Conservation (phyloP, 2,329 filamentous ascomycete genomes). For the Salinomyces thailandicus region DNA sequence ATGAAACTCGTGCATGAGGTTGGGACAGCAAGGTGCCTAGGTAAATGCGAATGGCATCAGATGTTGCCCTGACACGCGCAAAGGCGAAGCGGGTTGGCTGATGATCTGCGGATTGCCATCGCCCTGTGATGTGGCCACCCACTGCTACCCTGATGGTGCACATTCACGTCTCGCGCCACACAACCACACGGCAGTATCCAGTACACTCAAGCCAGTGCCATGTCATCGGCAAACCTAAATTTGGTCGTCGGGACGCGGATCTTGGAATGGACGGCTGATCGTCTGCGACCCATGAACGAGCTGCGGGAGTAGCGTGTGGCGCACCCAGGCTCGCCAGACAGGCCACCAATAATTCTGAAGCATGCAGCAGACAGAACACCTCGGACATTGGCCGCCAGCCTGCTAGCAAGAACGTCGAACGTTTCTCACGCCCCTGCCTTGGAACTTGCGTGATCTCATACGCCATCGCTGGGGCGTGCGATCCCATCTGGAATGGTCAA, state of each 20-base stretch:
- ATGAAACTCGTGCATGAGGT: neutral
- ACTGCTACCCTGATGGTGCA: too few species aligned
- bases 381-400: neutral
- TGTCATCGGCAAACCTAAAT: neutral
- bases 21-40: neutral
- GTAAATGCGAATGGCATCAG: neutral
- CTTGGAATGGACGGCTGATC: neutral
- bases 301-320: too few species aligned
- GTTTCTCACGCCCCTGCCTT: neutral
- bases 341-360: neutral
- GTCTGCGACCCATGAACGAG: neutral
- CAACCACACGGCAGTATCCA: neutral
- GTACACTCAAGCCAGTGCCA: neutral
- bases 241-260: neutral
- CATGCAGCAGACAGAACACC: neutral
- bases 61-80: too few species aligned
- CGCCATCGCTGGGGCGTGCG: neutral
- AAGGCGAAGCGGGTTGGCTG: too few species aligned
- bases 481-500: too few species aligned
- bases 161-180: neutral
- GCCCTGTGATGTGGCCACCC: too few species aligned
- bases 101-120: neutral
- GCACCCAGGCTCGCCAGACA: neutral
- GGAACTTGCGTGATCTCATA: neutral
- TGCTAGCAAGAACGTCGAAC: too few species aligned